Base-by-base conservation (phyloP, 768 basidiomycete species). In the Gyrodon lividus region DNA sequence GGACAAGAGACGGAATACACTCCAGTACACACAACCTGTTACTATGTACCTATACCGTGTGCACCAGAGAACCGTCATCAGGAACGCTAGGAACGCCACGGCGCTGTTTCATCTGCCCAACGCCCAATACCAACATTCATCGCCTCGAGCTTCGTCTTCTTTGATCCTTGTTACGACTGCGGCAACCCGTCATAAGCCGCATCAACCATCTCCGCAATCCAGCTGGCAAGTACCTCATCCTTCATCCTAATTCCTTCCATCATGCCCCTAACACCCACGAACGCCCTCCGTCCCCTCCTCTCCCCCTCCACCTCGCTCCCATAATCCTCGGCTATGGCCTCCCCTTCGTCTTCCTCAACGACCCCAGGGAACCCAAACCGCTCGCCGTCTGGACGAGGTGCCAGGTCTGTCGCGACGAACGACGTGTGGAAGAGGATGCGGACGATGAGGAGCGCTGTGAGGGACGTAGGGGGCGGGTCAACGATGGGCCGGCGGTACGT, bases 281-380 rank as follows among this genome's bases (percentile, higher is more conserved):
- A 95, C 10, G 87, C 89, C 59, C 77, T 82, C 56, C 84, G 74
- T 13, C 91, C 92, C 43, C 77, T 78, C 52, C 80, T 72, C 62
- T 88, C 85, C 8, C 88, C 88, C 63, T 92, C 88, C 46, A 65
- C 71, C 53, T 86, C 87, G 30, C 70, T 73, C 12, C 57, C 57
- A 41, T 68, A 68, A 38, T 64, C 59, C 28, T 69, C 67, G 10
- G 39, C 49, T 17, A 63, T 51, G n/a, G 82, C 80, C 48, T 78
- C 77, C 16, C 86, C 89, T n/a, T 83, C 87, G n/a, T 79, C 77
- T 19, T 88, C 89, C 54, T 91, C 87, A 33, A 90, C 73, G 19
- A 90, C 48, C 0, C 87, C 92, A 5, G 94, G 94, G 67, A 96
- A 91, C 0, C 93, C 93, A 67, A 94, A 96, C 56, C 90, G 88